Evolutionary conservation across 2,329 filamentous ascomycete species (phyloP).

Genomic region (Tolypocladium tropicale): DNA sequence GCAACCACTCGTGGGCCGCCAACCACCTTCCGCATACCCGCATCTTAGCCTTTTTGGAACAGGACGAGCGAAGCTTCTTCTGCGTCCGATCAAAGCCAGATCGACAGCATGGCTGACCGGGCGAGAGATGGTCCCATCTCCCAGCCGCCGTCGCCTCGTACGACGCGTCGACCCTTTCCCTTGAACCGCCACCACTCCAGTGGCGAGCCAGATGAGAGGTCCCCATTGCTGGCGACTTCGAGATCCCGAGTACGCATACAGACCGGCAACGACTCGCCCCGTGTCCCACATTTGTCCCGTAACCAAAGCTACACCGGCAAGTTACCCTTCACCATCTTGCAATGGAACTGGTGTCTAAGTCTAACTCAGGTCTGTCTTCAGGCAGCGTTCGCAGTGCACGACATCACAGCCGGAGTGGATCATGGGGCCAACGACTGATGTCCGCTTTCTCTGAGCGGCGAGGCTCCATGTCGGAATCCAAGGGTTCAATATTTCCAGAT

Average conservation of each 20-base stretch:
- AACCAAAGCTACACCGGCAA: constrained; percentile 36
- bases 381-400: constrained; percentile 28
- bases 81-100: not conserved
- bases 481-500: constrained; percentile 58
- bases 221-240: constrained; percentile 29
- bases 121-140: constrained; percentile 15
- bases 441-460: constrained; percentile 50
- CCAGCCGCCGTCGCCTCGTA: constrained; percentile 22
- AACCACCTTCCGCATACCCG: not conserved
- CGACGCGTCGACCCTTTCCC: constrained; percentile 15
- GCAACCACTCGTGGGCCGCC: not conserved
- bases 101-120: constrained; percentile 18
- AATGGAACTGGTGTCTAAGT: not conserved
- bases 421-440: constrained; percentile 50
- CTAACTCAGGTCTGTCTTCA: constrained; percentile 7
- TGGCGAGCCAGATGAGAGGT: constrained; percentile 30
- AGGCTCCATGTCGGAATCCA: constrained; percentile 52
- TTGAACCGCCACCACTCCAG: constrained; percentile 16
- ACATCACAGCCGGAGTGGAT: constrained; percentile 47
- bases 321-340: constrained; percentile 2
- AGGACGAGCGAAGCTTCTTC: not conserved
- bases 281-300: constrained; percentile 17
- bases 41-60: not conserved
- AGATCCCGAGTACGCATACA: constrained; percentile 32
- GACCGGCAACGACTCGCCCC: constrained; percentile 17